Evolutionary conservation across 176 grass and related monocot genomes (phyloP).

Genomic region (Aechmea fasciata): DNA sequence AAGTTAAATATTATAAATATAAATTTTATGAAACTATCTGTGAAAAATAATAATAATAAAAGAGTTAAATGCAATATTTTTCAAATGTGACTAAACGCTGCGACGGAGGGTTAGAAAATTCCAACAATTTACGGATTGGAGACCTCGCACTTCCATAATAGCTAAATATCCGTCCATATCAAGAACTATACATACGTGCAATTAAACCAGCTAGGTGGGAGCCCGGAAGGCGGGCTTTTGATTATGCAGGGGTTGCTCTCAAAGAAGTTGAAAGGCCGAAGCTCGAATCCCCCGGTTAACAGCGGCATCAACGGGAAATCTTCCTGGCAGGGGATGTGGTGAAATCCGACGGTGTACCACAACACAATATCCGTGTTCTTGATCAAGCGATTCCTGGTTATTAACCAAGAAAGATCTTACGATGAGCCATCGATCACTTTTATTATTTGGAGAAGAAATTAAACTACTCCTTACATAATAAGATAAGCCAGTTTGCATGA

Average conservation of each 20-base stretch:
- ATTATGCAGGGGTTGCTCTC: conserved; percentile 68
- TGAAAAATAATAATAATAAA: no score
- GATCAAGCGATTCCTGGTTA: conserved; percentile 34
- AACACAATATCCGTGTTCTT: conserved; percentile 61
- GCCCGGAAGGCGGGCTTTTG: background rate
- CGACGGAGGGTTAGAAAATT: no score
- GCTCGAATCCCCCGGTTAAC: conserved; percentile 54
- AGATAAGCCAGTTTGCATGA: no score
- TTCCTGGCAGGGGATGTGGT: conserved; percentile 79
- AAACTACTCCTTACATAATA: no score
- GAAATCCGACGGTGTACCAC: conserved; percentile 74
- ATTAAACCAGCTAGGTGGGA: background rate
- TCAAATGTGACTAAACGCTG: no score
- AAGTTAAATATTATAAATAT: no score
- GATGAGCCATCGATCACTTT: no score
- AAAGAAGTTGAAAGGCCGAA: conserved; percentile 80
- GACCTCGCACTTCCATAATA: no score
- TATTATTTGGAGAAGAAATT: no score
- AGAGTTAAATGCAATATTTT: no score
- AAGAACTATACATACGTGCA: background rate
- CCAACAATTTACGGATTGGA: no score
- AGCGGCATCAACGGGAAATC: conserved; percentile 79
- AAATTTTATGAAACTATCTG: no score
- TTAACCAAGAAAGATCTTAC: background rate
- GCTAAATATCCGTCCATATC: background rate